These are phyloP conservation scores for Arachnomyces sp. DNA, from an alignment of 2,329 filamentous ascomycete genomes.

Conservation along the genomic window DNA sequence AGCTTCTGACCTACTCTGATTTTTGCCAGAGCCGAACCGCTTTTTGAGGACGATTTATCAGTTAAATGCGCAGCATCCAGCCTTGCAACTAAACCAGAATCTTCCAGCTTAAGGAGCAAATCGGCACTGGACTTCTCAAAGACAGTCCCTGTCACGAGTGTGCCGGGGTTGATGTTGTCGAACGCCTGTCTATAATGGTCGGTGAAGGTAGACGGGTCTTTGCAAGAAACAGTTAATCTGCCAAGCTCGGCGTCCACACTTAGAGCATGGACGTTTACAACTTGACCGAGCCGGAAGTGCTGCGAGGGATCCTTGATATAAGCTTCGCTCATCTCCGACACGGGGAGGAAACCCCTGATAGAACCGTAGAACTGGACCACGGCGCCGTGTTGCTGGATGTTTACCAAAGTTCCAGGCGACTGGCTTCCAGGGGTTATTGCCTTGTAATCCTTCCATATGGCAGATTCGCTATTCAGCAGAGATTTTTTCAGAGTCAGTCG, in stretches of 20 bases:
- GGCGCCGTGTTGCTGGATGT: constrained; percentile 68
- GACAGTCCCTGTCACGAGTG: constrained; percentile 69
- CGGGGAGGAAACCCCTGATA: constrained; percentile 78
- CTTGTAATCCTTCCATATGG: constrained; percentile 71
- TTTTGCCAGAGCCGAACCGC: constrained; percentile 66
- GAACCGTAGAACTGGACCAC: constrained; percentile 86
- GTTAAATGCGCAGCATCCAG: constrained; percentile 72
- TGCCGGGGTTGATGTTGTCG: constrained; percentile 64
- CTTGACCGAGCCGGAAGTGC: constrained; percentile 85
- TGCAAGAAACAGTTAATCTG: constrained; percentile 83
- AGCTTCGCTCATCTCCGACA: constrained; percentile 96
- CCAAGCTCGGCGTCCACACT: constrained; percentile 64
- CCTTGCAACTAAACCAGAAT: constrained; percentile 66
- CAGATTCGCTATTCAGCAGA: constrained; percentile 77
- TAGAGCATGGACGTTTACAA: constrained; percentile 82
- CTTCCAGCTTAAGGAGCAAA: constrained; percentile 67
- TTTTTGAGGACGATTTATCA: constrained; percentile 76
- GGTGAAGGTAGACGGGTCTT: constrained; percentile 73
- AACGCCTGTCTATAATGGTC: constrained; percentile 68
- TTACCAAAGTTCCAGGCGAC: constrained; percentile 79
- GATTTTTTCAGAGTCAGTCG: constrained; percentile 91
- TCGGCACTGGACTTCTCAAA: constrained; percentile 74
- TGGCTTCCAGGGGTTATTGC: constrained; percentile 67
- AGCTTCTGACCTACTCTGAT: constrained; percentile 79
- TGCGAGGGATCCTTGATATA: constrained; percentile 83